Conservation (phyloP, 73 alveolate genomes). For the Paramecium bursaria region DNA sequence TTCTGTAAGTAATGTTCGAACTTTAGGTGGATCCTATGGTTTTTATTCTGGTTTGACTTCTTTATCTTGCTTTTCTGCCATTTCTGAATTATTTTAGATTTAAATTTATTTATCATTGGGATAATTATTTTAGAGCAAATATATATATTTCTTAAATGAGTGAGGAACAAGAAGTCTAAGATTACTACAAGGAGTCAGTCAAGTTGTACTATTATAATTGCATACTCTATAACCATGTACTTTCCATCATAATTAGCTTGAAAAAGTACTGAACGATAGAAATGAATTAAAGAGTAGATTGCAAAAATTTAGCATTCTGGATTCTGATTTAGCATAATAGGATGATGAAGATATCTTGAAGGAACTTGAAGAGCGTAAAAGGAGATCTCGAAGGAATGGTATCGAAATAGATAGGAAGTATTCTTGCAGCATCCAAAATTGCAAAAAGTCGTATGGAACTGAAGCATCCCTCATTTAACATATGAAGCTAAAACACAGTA, state of each 20-base stretch:
- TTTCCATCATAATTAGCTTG: conserved; percentile 14
- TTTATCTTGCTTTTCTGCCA: too few species aligned
- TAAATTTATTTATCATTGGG: too few species aligned
- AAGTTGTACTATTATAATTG: conserved; percentile 38
- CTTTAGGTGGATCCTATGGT: conserved; percentile 15
- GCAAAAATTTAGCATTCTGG: conserved; percentile 16
- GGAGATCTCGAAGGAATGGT: conserved; percentile 45
- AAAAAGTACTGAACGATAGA: conserved; percentile 45
- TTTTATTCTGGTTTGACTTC: neutral
- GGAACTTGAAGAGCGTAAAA: conserved; percentile 42
- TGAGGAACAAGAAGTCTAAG: conserved; percentile 5
- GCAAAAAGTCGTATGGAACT: conserved; percentile 53
- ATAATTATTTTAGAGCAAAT: too few species aligned
- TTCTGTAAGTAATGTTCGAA: conserved; percentile 35
- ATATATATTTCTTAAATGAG: too few species aligned
- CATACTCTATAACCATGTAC: conserved; percentile 32
- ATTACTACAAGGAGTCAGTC: conserved; percentile 56
- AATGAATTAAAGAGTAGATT: conserved; percentile 38
- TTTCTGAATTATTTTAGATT: too few species aligned
- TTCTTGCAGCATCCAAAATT: conserved; percentile 8
- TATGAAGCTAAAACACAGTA: conserved; percentile 22
- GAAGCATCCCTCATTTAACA: conserved; percentile 55
- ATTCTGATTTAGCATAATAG: conserved; percentile 31
- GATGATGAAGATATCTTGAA: conserved; percentile 60
- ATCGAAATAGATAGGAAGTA: conserved; percentile 36